Evolutionary conservation across 257 asterid species (phyloP).

Genomic region (Datura wrightii): DNA sequence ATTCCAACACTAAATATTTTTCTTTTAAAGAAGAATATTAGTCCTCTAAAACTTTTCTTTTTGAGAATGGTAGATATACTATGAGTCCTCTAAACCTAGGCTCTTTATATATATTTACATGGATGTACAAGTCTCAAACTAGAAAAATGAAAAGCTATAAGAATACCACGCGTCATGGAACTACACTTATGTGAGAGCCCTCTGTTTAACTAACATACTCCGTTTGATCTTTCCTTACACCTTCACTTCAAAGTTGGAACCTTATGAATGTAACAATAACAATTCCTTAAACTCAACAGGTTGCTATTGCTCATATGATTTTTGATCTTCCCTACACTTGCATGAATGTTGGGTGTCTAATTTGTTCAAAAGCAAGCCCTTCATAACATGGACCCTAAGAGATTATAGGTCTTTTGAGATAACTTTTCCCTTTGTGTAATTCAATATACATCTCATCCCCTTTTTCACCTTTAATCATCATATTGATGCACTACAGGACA

Average conservation of each 20-base stretch:
- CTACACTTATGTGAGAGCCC: not conserved
- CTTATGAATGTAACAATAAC: not conserved
- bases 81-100: not conserved
- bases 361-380: not conserved
- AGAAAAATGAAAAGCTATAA: not conserved
- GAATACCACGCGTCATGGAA: not conserved
- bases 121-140: conserved; percentile 9
- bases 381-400: not conserved
- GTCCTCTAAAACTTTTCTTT: not conserved
- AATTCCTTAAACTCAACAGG: not conserved
- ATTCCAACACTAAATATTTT: not conserved
- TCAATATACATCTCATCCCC: not conserved
- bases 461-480: not conserved
- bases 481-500: not conserved
- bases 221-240: not conserved
- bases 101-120: conserved; percentile 8
- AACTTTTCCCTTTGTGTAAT: not conserved
- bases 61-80: not conserved
- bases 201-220: not conserved
- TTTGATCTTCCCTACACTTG: not conserved
- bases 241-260: conserved; percentile 13
- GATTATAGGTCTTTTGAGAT: not conserved
- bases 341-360: not conserved
- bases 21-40: not conserved
- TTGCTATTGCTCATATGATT: not conserved